phyloP scores from a whole-genome alignment of 345 rosid genomes.

The Hypericum perforatum region DNA sequence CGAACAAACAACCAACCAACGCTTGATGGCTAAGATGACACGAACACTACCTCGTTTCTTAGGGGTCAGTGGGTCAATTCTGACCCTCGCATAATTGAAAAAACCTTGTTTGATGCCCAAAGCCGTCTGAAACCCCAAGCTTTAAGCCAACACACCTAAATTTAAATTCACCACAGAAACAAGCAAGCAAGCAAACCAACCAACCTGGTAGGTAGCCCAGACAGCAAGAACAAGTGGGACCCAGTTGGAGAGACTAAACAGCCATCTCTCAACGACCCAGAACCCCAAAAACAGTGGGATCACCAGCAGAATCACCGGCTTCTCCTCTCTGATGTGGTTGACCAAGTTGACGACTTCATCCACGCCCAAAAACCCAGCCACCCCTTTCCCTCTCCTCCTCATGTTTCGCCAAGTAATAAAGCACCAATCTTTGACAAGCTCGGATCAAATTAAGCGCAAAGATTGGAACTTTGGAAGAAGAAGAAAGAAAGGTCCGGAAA shows the following conservation, averaged over 20 bases:
- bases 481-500: too few species aligned
- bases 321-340: conserved; percentile 47
- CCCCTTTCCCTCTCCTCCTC: conserved; percentile 39
- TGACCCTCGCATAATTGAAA: too few species aligned
- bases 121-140: too few species aligned
- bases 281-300: conserved; percentile 50
- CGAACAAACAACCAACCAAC: too few species aligned
- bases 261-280: conserved; percentile 87
- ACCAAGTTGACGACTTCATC: conserved; percentile 41
- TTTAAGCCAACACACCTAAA: neutral
- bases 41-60: too few species aligned
- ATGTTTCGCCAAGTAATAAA: conserved; percentile 14
- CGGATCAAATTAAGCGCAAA: neutral
- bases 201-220: conserved; percentile 86
- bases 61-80: too few species aligned
- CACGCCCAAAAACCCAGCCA: conserved; percentile 20
- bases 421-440: neutral
- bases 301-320: conserved; percentile 45
- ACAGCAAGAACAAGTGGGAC: conserved; percentile 80
- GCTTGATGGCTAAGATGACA: too few species aligned
- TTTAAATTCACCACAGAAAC: neutral
- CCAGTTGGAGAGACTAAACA: conserved; percentile 83
- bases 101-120: too few species aligned
- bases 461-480: too few species aligned
- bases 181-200: neutral